phyloP scores from a whole-genome alignment of 805 yeast genomes.

The Candida tibetensis region DNA sequence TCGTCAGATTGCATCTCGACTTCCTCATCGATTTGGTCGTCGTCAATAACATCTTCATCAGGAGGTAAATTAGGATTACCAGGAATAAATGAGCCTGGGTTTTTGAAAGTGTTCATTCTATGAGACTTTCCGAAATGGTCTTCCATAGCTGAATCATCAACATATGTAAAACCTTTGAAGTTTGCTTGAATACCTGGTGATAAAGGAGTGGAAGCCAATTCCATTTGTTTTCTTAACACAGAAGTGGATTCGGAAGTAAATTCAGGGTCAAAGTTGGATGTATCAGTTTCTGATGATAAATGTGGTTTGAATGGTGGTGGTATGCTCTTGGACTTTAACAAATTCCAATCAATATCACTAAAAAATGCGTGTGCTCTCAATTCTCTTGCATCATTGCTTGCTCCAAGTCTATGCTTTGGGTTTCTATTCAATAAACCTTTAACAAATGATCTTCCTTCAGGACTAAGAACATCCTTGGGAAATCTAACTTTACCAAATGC shows the following conservation, averaged over 20 bases:
- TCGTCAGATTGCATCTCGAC: conserved; percentile 51
- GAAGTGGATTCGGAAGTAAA: conserved; percentile 91
- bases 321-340: conserved; percentile 70
- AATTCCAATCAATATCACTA: conserved; percentile 86
- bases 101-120: conserved; percentile 35
- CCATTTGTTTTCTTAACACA: conserved; percentile 65
- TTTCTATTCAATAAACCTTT: conserved; percentile 93
- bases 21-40: conserved; percentile 49
- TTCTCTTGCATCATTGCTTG: conserved; percentile 88
- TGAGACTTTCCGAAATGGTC: conserved; percentile 61
- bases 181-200: conserved; percentile 95
- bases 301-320: conserved; percentile 98
- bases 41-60: conserved; percentile 81
- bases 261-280: conserved; percentile 97
- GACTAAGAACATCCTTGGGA: conserved; percentile 90
- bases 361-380: conserved; percentile 90
- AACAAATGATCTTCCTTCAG: conserved; percentile 93
- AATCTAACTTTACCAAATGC: conserved; percentile 97
- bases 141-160: conserved; percentile 89
- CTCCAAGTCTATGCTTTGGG: conserved; percentile 93
- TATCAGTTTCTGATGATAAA: conserved; percentile 84
- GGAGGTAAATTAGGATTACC: conserved; percentile 80
- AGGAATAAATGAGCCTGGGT: conserved; percentile 71
- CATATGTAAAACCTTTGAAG: conserved; percentile 95
- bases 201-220: conserved; percentile 71